Evolutionary conservation across 352 stramenopile genomes (phyloP).

Genomic region (Globisporangium spiculum): DNA sequence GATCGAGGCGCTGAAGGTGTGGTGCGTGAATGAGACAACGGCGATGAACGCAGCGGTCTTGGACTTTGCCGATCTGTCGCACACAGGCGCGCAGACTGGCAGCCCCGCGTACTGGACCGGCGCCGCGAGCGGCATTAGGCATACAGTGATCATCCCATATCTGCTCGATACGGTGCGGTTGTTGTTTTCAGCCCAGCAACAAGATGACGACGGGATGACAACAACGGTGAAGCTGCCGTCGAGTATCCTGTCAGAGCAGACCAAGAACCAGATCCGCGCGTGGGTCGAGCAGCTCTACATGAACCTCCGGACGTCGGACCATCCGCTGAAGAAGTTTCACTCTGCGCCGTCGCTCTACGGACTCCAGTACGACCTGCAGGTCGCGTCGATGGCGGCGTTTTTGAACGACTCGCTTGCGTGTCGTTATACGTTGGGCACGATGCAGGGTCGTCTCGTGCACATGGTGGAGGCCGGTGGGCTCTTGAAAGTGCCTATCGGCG

Average conservation of each 20-base stretch:
- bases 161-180: constrained; percentile 39
- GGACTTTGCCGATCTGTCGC: constrained; percentile 35
- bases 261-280: constrained; percentile 15
- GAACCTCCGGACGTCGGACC: constrained; percentile 19
- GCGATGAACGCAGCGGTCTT: constrained; percentile 27
- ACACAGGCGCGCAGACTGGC: constrained; percentile 25
- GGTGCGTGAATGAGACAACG: constrained; percentile 31
- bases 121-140: constrained; percentile 26
- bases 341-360: constrained; percentile 32
- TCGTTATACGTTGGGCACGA: constrained; percentile 42
- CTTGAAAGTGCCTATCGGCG: constrained; percentile 25
- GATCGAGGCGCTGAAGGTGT: constrained; percentile 25
- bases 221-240: neutral
- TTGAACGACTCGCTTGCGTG: constrained; percentile 35
- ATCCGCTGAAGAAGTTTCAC: constrained; percentile 26
- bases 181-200: constrained; percentile 15
- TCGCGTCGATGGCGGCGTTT: constrained; percentile 39
- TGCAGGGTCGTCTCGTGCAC: constrained; percentile 39
- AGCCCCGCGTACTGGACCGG: constrained; percentile 16
- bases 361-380: constrained; percentile 45
- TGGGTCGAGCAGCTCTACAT: constrained; percentile 31
- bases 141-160: constrained; percentile 30
- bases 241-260: neutral
- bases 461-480: constrained; percentile 40
- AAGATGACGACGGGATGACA: neutral